phyloP scores from a whole-genome alignment of 2,329 filamentous ascomycete genomes.

The Cytospora chrysosperma region DNA sequence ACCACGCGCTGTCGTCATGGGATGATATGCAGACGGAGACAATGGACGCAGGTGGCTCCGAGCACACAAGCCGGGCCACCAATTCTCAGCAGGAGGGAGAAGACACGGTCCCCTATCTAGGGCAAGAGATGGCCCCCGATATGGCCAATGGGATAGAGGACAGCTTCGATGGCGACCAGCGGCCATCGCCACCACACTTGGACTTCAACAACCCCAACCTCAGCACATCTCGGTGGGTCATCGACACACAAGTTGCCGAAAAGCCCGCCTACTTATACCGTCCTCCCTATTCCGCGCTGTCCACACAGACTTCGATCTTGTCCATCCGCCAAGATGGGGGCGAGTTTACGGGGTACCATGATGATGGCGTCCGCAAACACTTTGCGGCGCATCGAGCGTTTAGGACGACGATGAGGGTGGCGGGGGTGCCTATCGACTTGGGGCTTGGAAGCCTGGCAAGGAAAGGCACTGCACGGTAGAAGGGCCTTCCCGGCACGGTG shows the following conservation, averaged over 20 bases:
- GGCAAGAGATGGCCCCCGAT: background rate
- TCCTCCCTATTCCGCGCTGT: constrained; percentile 1
- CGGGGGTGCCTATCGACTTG: constrained; percentile 12
- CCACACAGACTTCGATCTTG: background rate
- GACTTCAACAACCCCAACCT: no score
- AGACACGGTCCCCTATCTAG: background rate
- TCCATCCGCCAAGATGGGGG: constrained; percentile 11
- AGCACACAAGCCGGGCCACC: background rate
- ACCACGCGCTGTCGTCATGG: background rate
- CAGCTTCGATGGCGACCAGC: background rate
- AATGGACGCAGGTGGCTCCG: background rate
- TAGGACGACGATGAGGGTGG: background rate
- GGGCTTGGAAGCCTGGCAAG: background rate
- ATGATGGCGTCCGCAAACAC: background rate
- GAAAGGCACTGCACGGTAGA: background rate
- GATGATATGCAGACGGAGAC: background rate
- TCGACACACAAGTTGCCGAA: constrained; percentile 18
- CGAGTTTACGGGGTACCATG: constrained; percentile 23
- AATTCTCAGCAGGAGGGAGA: background rate
- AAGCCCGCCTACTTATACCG: constrained; percentile 22
- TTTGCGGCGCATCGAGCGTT: constrained; percentile 15
- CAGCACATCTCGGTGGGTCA: background rate
- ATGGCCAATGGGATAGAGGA: background rate
- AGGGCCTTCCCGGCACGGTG: background rate
- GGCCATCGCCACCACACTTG: background rate